Base-by-base conservation (phyloP, 139 green algal species). In the Spirogloea muscicola region DNA sequence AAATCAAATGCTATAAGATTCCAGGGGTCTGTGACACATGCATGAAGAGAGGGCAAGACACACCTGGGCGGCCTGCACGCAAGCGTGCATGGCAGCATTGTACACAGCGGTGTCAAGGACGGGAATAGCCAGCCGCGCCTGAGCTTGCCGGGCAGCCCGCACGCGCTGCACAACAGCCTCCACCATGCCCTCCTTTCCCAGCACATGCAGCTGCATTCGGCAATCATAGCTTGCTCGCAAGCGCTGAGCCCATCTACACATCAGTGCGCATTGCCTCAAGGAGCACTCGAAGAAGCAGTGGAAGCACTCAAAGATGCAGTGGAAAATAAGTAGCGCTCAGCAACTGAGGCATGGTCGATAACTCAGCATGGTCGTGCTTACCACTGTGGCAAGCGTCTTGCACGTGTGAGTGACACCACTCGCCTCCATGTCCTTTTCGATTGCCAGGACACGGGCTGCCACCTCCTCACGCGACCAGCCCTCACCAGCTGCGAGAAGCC, bases 401-500 rank as follows among this genome's bases (percentile, higher is more conserved):
- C 4, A 6, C 9, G 10, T 68, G 18, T 68, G 59, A 13, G 6
- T 29, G 37, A 68, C 59, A 13, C 59, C 59, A 4, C 33, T 7
- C 18, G 6, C 3, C 10, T 10, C 33, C 59, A 68, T 68, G 13
- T 38, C 27, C 25, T 7, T 21, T 38, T 68, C 59, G 9, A 68
- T 38, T 5, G 42, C 9, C 9, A 36, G 4, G 5, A 68, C 59
- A 40, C 59, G 59, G 6, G 41, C 18, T 21, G 33, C 4, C 25
- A 33, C 59, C 59, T 68, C 59, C 59, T 68, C 59, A 29, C 4
- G 41, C 27, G n/a, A 4, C n/a, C n/a, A n/a, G n/a, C n/a, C n/a
- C 59, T 21, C 41, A 10, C 5, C 43, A 3, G n/a, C 25, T 6
- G 37, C 43, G 3, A 51, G 37, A 5, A 43, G 37, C 25, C 59